A percentile compares a stretch with the other conserved stretches of the same genome.
phyloP scores from a whole-genome alignment of 352 stramenopile species.

The Pythium guiyangense region DNA sequence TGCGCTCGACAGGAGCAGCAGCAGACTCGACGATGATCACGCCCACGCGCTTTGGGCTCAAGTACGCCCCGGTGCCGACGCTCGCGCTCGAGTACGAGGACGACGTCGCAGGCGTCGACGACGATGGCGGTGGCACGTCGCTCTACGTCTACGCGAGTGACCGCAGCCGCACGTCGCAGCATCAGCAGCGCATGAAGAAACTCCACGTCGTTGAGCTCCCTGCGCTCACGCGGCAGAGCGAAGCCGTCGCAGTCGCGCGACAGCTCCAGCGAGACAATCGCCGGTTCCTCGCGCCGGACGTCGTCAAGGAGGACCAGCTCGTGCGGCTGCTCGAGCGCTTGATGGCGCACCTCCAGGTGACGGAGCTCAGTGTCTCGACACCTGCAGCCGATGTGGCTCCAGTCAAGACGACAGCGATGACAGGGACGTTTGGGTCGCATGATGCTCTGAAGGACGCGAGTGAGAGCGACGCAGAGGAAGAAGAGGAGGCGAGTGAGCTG shows the following conservation, averaged over 20 bases:
- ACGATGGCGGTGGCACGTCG: constrained; percentile 30
- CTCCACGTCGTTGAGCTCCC: constrained; percentile 80
- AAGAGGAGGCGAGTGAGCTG: constrained; percentile 18
- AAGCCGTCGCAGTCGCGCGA: constrained; percentile 33
- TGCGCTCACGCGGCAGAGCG: constrained; percentile 39
- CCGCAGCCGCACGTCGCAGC: not conserved
- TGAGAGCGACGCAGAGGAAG: constrained; percentile 13
- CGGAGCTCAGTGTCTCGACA: constrained; percentile 5
- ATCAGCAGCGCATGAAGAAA: constrained; percentile 36
- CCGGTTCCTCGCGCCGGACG: constrained; percentile 43
- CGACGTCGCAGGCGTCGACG: constrained; percentile 30
- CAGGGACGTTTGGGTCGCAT: not conserved
- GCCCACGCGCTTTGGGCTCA: constrained; percentile 76
- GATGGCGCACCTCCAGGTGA: constrained; percentile 38
- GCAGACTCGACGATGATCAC: constrained; percentile 48
- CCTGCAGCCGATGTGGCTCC: too few species aligned
- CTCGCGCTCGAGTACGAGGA: constrained; percentile 82
- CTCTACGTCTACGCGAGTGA: constrained; percentile 52
- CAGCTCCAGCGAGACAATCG: constrained; percentile 66
- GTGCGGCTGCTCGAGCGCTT: constrained; percentile 55
- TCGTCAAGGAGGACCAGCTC: constrained; percentile 71
- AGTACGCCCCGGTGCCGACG: constrained; percentile 76
- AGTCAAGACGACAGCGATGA: not conserved
- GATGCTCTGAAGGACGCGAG: not conserved
- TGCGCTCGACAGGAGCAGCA: too few species aligned